Percentiles rank a stretch among this genome's conserved stretches.
Conservation (phyloP, 2,329 filamentous ascomycete genomes). For the Bipolaris sorokiniana region DNA sequence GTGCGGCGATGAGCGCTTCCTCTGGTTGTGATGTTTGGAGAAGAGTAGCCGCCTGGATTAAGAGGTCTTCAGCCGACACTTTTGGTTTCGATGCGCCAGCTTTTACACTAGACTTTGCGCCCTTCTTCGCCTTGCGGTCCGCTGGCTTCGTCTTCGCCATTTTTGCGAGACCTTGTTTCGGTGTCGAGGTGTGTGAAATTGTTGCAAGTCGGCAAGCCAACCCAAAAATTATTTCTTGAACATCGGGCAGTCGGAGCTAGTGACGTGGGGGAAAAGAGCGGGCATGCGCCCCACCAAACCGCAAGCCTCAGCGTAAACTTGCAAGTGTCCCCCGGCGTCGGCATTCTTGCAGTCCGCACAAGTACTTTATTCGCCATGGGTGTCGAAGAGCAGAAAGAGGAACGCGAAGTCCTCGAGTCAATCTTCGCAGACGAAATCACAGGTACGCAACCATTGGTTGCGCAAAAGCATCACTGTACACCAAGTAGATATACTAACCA, state of each 20-base stretch:
- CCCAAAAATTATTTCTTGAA: constrained; percentile 32
- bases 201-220: not conserved
- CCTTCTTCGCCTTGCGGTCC: constrained; percentile 50
- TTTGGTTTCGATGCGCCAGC: constrained; percentile 52
- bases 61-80: constrained; percentile 61
- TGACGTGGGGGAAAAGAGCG: constrained; percentile 28
- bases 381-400: constrained; percentile 87
- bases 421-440: constrained; percentile 98
- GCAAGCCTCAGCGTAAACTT: constrained; percentile 25
- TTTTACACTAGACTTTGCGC: constrained; percentile 40
- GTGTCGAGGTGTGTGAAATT: not conserved
- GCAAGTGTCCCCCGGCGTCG: not conserved
- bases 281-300: constrained; percentile 26
- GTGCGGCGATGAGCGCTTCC: constrained; percentile 61
- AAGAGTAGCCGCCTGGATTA: constrained; percentile 62
- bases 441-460: constrained; percentile 58
- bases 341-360: not conserved
- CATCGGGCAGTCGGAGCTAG: constrained; percentile 27
- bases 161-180: not conserved
- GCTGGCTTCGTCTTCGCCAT: constrained; percentile 62
- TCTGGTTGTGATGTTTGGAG: constrained; percentile 65
- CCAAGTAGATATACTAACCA: constrained; percentile 19
- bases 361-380: constrained; percentile 50
- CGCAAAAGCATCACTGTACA: not conserved
- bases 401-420: constrained; percentile 95